Evolutionary conservation across 768 basidiomycete genomes (phyloP).

Genomic region (Collybia mongolica): DNA sequence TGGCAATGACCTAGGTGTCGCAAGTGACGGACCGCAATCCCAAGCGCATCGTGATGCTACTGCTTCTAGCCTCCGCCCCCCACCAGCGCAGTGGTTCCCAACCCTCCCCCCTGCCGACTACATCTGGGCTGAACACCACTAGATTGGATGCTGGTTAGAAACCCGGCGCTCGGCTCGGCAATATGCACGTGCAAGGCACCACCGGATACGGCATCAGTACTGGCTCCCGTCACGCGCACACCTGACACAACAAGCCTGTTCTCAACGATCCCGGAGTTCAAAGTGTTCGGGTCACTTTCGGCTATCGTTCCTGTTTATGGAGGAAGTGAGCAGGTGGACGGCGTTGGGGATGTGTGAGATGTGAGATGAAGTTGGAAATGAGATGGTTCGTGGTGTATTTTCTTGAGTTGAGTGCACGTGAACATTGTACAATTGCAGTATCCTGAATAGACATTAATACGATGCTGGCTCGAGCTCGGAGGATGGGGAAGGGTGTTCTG

Average conservation of each 20-base stretch:
- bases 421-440: too few relatives aligned
- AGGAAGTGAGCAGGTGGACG: slow-evolving; percentile 47
- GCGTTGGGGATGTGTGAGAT: slow-evolving; percentile 17
- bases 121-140: too few relatives aligned
- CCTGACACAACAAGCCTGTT: slow-evolving; percentile 49
- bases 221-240: slow-evolving; percentile 3
- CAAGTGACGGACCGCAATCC: slow-evolving; percentile 67
- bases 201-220: too few relatives aligned
- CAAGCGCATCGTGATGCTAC: slow-evolving; percentile 76
- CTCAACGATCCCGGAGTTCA: slow-evolving; percentile 68
- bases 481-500: too few relatives aligned
- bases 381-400: too few relatives aligned
- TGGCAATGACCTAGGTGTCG: slow-evolving; percentile 43
- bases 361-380: too few relatives aligned
- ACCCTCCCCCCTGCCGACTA: slow-evolving; percentile 31
- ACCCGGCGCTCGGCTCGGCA: too few relatives aligned
- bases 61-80: slow-evolving; percentile 41
- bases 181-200: too few relatives aligned
- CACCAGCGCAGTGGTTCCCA: background rate
- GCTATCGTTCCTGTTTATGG: slow-evolving; percentile 68
- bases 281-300: slow-evolving; percentile 72
- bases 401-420: too few relatives aligned
- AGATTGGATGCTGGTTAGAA: slow-evolving; percentile 14
- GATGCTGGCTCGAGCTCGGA: too few relatives aligned
- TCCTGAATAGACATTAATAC: too few relatives aligned